phyloP scores from a whole-genome alignment of 2,329 filamentous ascomycete genomes.

The Stemphylium beticola region DNA sequence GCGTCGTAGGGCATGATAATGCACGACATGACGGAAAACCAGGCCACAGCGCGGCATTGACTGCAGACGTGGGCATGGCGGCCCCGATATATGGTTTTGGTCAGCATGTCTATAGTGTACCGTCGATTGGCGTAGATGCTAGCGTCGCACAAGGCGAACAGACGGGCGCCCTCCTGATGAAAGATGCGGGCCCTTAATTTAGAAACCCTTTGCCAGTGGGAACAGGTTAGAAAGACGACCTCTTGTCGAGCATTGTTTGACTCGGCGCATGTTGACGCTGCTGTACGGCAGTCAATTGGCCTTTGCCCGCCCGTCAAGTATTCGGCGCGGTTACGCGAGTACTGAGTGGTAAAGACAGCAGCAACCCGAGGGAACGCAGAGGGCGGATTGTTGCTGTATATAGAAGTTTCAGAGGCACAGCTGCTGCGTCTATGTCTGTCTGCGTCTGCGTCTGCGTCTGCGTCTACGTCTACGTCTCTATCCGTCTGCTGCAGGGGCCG shows the following conservation, averaged over 20 bases:
- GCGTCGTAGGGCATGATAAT: constrained; percentile 3
- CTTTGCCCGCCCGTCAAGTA: background rate
- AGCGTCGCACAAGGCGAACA: constrained; percentile 1
- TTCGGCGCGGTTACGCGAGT: background rate
- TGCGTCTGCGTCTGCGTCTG: no score
- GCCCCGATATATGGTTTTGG: background rate
- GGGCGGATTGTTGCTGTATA: background rate
- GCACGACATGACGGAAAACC: constrained; percentile 8
- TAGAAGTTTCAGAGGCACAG: constrained; percentile 6
- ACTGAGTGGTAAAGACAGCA: background rate
- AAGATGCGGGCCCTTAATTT: constrained; percentile 10
- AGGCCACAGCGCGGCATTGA: background rate
- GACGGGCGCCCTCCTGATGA: background rate
- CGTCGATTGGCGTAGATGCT: background rate
- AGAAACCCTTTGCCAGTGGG: background rate
- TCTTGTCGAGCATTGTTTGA: no score
- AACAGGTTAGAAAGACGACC: no score
- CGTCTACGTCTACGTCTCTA: background rate
- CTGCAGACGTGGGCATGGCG: background rate
- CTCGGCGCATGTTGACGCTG: background rate
- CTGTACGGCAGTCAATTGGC: background rate
- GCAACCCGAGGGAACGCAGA: background rate
- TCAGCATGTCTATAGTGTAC: background rate
- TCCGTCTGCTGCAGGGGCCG: constrained; percentile 2
- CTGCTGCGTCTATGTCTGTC: background rate